phyloP scores from a whole-genome alignment of 345 rosid genomes.

The Arabis hirsuta region DNA sequence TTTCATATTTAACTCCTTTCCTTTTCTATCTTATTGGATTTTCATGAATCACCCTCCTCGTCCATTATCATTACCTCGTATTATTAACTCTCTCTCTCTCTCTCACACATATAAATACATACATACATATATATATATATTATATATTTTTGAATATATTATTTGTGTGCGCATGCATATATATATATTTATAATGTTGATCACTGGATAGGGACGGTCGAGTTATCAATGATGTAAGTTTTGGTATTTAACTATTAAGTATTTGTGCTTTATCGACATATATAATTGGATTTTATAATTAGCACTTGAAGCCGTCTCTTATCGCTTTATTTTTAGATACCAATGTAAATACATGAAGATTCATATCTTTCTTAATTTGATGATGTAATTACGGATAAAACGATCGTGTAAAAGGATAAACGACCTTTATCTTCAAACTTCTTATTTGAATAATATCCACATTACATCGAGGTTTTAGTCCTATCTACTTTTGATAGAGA shows the following conservation, averaged over 20 bases:
- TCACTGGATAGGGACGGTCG: conserved; percentile 34
- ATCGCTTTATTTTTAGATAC: conserved; percentile 14
- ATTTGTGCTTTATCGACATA: conserved; percentile 30
- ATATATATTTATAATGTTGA: conserved; percentile 7
- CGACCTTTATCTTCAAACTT: neutral
- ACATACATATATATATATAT: neutral
- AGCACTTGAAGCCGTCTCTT: conserved; percentile 28
- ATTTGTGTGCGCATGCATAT: conserved; percentile 28
- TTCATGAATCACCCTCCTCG: conserved; percentile 37
- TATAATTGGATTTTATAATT: neutral
- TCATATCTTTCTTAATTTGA: conserved; percentile 23
- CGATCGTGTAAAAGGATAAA: conserved; percentile 13
- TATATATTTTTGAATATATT: neutral
- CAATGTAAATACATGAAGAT: conserved; percentile 26
- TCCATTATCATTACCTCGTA: conserved; percentile 45
- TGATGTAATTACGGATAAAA: conserved; percentile 26
- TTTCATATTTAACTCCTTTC: conserved; percentile 35
- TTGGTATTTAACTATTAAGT: conserved; percentile 1
- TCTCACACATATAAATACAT: neutral
- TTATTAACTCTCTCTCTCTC: conserved; percentile 13
- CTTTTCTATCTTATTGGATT: conserved; percentile 39
- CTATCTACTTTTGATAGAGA: conserved; percentile 5
- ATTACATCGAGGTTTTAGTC: neutral
- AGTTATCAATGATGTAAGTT: conserved; percentile 25
- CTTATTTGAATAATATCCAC: neutral